Base-by-base conservation (phyloP, 306 rosid species). In the Rosa persica region DNA sequence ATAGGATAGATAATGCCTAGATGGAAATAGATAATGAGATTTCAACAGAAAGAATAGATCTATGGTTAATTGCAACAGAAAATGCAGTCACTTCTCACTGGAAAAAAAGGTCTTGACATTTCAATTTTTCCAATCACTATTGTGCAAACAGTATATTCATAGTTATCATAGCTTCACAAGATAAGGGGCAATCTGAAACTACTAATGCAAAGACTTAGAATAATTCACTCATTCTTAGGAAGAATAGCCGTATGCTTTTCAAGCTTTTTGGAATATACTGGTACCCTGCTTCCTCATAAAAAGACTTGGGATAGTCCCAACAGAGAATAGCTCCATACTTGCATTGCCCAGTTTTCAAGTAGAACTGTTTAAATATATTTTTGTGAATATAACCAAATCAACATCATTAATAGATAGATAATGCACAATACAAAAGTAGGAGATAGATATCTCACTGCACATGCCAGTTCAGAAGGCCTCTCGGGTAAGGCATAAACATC, bases 341-440 rank as follows among this genome's bases (percentile, higher is more conserved):
- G 81, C 99, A 93, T 60, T 69, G 86, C 85, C 99, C 98, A 51
- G 96, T 91, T 86, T 93, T 95, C 92, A 93, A 72, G 88, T 95
- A 95, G 89, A 95, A 95, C 99, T 95, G 89, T 67, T 77, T 73
- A 80, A 73, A 72, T 34, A 15, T 67, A 40, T 5, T 17, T 30
- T 47, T 17, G 11, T 43, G 34, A 30, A 30, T 30, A 30, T 30
- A 30, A 62, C 16, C 23, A 65, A 62, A 74, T 51, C 36, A 70
- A 57, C 60, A 65, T n/a, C n/a, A n/a, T n/a, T n/a, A n/a, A n/a
- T 30, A 60, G 62, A 78, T 75, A 42, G 47, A 74, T 78, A 60
- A 75, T 76, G 55, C 67, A 73, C 40, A 65, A 66, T 61, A 74
- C n/a, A 36, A 77, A 76, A 70, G 62, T 60, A 62, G 78, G 43